Base-by-base conservation (phyloP, 2,329 filamentous ascomycete genomes). In the Trichoderma sp. region DNA sequence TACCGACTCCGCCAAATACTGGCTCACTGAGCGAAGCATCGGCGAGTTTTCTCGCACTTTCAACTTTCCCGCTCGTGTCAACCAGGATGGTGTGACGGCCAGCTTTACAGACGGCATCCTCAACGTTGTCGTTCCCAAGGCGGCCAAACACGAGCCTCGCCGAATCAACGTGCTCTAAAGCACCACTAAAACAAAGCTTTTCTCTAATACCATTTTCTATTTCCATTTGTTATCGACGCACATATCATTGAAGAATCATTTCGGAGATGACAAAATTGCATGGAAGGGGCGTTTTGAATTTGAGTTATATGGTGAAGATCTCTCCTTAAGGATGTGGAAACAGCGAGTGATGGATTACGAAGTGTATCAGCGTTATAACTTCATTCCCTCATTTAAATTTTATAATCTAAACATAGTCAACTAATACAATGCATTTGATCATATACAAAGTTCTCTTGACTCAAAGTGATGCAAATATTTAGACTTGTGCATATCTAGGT, bases 11-110 rank as follows among this genome's bases (percentile, higher is more conserved):
- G 81, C 84, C 76, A 91, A 89, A 82, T 95, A 90, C 86, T 95
- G 92, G 92, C 83, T 90, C 74, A 84, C 85, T 51, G 90, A 93
- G 83, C 89, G 90, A 76, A 87, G 85, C 73, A 82, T 91, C 71
- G 91, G 91, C 78, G 86, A 90, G 75, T 93, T 93, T 82, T 85
- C 87, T 62, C 88, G 91, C 74, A 88, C 85, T 72, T 93, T 93
- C 83, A 88, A 83, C 79, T 93, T 93, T 83, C 89, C 91, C 0
- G 81, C 82, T 70, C 87, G 86, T 34, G 86, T 93, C 73, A 88
- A 92, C 78, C 86, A 88, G 76, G 88, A 90, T 24, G 81, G 77
- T 3, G 91, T 93, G 70, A 84, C 81, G 56, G 91, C 91, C 66
- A 85, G 79, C 70, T 87, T 93, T 75, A 87, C 88, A 80, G 87